Percentiles rank a stretch among this genome's conserved stretches.
Evolutionary conservation across 768 basidiomycete species (phyloP).

Genomic region (Phanerochaete carnosa): DNA sequence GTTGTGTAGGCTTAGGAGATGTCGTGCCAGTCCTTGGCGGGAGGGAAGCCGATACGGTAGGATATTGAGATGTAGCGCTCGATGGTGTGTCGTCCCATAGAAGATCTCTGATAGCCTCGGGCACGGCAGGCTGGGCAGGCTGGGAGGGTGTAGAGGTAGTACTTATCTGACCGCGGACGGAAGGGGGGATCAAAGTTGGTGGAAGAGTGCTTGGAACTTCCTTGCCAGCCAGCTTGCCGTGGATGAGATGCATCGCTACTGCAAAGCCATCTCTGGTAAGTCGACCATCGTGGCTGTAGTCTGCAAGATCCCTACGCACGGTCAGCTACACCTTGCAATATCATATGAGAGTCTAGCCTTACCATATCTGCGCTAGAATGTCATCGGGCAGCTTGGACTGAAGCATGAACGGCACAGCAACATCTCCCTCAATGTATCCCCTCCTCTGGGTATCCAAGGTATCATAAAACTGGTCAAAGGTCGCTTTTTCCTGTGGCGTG

Average conservation of each 20-base stretch:
- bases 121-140: constrained; percentile 33
- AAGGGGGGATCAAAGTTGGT: constrained; percentile 74
- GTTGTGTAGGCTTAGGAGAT: constrained; percentile 25
- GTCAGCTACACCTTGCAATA: neutral
- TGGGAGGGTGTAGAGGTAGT: constrained; percentile 15
- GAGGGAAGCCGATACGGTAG: constrained; percentile 37
- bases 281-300: constrained; percentile 82
- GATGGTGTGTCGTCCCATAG: constrained; percentile 40
- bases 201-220: constrained; percentile 75
- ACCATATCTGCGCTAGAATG: constrained; percentile 91
- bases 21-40: constrained; percentile 38
- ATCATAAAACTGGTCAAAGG: constrained; percentile 76
- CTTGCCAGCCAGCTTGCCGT: constrained; percentile 75
- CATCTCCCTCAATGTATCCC: constrained; percentile 88
- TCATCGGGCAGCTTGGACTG: constrained; percentile 83
- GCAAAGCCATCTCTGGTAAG: constrained; percentile 93
- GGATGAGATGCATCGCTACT: constrained; percentile 92
- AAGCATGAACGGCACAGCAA: constrained; percentile 94
- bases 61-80: constrained; percentile 27
- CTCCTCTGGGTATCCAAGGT: constrained; percentile 69
- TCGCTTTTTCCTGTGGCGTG: constrained; percentile 72
- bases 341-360: constrained; percentile 26
- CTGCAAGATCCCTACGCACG: constrained; percentile 80
- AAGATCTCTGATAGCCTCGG: constrained; percentile 42
- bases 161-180: constrained; percentile 50